A percentile compares a stretch with the other conserved stretches of the same genome.
These are phyloP conservation scores for Circinella minor DNA, from an alignment of 371 early-diverging fungal species.

Conservation along the genomic window DNA sequence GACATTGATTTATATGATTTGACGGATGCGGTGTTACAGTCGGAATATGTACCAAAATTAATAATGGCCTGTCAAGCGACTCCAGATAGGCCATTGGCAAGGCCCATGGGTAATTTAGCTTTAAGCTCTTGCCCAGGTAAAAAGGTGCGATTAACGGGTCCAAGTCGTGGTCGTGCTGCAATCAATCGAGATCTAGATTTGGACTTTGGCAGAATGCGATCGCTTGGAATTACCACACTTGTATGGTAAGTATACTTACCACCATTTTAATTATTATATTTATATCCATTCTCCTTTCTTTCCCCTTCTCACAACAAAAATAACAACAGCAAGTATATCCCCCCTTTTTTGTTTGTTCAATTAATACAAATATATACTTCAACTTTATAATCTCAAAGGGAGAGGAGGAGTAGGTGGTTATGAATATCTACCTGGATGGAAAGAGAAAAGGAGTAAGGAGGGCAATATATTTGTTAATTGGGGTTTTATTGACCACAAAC, in stretches of 20 bases:
- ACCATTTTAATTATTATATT: not conserved
- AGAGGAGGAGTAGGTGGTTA: too few relatives aligned
- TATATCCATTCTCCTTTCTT: not conserved
- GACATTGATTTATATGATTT: conserved; percentile 45
- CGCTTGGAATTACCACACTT: conserved; percentile 65
- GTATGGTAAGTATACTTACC: conserved; percentile 62
- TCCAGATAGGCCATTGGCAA: not conserved
- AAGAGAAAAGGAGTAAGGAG: too few relatives aligned
- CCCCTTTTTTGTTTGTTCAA: too few relatives aligned
- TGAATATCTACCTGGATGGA: too few relatives aligned
- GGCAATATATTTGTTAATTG: too few relatives aligned
- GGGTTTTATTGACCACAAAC: not conserved
- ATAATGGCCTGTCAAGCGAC: conserved; percentile 15
- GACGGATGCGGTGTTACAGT: conserved; percentile 34
- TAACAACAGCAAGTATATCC: too few relatives aligned
- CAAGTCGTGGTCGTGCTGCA: conserved; percentile 76
- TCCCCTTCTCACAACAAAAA: not conserved
- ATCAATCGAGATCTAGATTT: conserved; percentile 75
- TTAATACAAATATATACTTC: too few relatives aligned
- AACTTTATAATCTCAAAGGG: too few relatives aligned
- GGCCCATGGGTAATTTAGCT: conserved; percentile 62
- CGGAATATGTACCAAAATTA: conserved; percentile 10
- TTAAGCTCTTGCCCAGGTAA: conserved; percentile 85
- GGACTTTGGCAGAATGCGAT: conserved; percentile 70
- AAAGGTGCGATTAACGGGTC: conserved; percentile 79